Percentiles rank a stretch among this genome's conserved stretches.
Conservation (phyloP, 768 basidiomycete species). For the Boletellus sp. region DNA sequence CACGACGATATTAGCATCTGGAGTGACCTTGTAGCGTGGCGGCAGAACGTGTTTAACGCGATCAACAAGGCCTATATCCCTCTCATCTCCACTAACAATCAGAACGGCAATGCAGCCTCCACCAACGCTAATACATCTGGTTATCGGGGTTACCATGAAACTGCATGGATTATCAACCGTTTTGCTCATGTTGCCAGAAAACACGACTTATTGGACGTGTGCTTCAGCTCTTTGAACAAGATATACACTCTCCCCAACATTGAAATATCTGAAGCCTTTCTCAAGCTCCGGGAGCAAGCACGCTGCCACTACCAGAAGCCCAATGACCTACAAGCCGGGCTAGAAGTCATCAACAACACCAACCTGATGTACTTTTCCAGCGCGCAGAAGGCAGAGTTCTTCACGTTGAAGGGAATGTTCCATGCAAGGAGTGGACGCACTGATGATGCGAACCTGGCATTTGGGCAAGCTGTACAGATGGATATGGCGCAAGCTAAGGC, state of each 20-base stretch:
- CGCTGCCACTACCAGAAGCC: conserved; percentile 97
- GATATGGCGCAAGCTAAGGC: conserved; percentile 94
- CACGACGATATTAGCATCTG: conserved; percentile 98
- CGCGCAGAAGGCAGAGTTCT: conserved; percentile 96
- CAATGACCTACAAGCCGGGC: conserved; percentile 85
- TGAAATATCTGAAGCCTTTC: conserved; percentile 98
- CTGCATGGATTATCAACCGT: conserved; percentile 99
- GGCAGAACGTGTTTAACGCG: conserved; percentile 95
- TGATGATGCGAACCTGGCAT: conserved; percentile 89
- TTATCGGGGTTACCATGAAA: conserved; percentile 97
- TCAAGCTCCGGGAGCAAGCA: conserved; percentile 97
- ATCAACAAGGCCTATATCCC: conserved; percentile 97
- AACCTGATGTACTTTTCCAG: conserved; percentile 97
- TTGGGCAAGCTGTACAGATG: conserved; percentile 93
- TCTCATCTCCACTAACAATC: conserved; percentile 62
- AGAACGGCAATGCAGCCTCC: conserved; percentile 46
- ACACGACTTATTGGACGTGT: conserved; percentile 94
- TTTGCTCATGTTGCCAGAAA: conserved; percentile 98
- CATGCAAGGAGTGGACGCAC: conserved; percentile 79
- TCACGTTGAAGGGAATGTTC: conserved; percentile 98
- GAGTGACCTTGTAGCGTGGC: conserved; percentile 99
- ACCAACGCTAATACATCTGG: conserved; percentile 77
- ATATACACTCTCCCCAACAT: conserved; percentile 99
- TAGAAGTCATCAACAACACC: conserved; percentile 99
- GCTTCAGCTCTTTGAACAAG: conserved; percentile 90